Conservation (phyloP, 2,329 filamentous ascomycete species). For the Pyricularia grisea region DNA sequence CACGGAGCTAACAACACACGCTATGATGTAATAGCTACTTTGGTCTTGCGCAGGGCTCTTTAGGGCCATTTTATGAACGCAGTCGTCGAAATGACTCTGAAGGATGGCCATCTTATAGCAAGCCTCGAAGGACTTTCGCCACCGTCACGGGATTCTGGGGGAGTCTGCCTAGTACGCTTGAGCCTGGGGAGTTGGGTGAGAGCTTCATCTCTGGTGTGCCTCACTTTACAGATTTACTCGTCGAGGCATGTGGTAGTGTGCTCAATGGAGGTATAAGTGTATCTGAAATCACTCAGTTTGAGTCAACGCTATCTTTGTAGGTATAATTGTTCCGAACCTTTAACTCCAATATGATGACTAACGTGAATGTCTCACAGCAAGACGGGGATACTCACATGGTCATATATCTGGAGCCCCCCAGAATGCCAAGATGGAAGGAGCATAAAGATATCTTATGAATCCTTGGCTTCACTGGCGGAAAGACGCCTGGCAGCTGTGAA, state of each 20-base stretch:
- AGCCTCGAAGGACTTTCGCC: slow-evolving; percentile 8
- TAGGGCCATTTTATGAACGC: slow-evolving; percentile 8
- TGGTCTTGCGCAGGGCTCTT: slow-evolving; percentile 8
- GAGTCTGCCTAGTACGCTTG: slow-evolving; percentile 6
- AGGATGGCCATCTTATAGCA: slow-evolving; percentile 4
- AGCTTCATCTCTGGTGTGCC: slow-evolving; percentile 9
- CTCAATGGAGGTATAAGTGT: slow-evolving; percentile 5
- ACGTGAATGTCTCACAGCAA: slow-evolving; percentile 1
- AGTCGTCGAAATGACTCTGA: slow-evolving; percentile 8
- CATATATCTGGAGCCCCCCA: slow-evolving; percentile 7
- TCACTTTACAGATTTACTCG: slow-evolving; percentile 8
- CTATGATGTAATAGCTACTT: slow-evolving; percentile 6
- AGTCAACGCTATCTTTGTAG: slow-evolving; percentile 8
- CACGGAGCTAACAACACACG: not conserved
- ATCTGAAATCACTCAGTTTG: slow-evolving; percentile 7
- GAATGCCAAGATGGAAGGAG: not conserved
- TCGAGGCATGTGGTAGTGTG: slow-evolving; percentile 6
- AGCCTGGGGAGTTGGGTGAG: slow-evolving; percentile 7
- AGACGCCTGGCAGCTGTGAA: slow-evolving; percentile 7
- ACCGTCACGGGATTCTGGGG: slow-evolving; percentile 10
- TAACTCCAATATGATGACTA: not conserved
- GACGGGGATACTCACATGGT: slow-evolving; percentile 9
- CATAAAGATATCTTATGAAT: slow-evolving; percentile 5
- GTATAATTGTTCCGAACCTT: not conserved
- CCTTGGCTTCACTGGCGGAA: slow-evolving; percentile 6